Conservation (phyloP, 1,284 basidiomycete species). For the Phellopilus nigrolimitatus region DNA sequence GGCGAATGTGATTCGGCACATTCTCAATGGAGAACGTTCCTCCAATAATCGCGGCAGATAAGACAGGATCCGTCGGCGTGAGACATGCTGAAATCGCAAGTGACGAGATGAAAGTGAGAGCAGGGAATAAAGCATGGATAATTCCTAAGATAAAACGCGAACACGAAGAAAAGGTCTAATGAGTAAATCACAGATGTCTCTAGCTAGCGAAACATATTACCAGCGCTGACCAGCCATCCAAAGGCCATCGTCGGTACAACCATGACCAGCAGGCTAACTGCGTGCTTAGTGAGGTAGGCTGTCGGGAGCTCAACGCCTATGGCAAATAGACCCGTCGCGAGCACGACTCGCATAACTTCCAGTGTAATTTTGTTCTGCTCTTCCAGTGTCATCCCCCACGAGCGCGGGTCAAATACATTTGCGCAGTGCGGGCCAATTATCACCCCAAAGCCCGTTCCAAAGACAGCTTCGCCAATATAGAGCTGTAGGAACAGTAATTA, state of each 20-base stretch:
- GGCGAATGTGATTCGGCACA: constrained; percentile 81
- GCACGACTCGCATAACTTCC: constrained; percentile 71
- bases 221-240: constrained; percentile 66
- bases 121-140: constrained; percentile 65
- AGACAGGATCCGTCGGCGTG: constrained; percentile 91
- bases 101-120: constrained; percentile 65
- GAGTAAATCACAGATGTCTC: no score
- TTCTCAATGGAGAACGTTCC: constrained; percentile 87
- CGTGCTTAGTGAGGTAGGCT: constrained; percentile 60
- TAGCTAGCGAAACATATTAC: no score
- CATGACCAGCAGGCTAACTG: constrained; percentile 54
- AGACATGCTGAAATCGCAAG: constrained; percentile 86
- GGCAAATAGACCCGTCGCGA: constrained; percentile 65
- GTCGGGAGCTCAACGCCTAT: constrained; percentile 71
- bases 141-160: constrained; percentile 38
- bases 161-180: no score
- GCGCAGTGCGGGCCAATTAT: constrained; percentile 72
- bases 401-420: constrained; percentile 73
- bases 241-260: constrained; percentile 78
- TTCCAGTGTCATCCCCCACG: constrained; percentile 48
- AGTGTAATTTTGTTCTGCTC: constrained; percentile 61
- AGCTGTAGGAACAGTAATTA: no score
- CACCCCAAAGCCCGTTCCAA: constrained; percentile 79
- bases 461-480: constrained; percentile 90
- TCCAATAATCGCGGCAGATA: constrained; percentile 44